Percentiles rank a stretch among this genome's conserved stretches.
Evolutionary conservation across 768 basidiomycete species (phyloP).

Genomic region (Macrolepiota albuminosa): DNA sequence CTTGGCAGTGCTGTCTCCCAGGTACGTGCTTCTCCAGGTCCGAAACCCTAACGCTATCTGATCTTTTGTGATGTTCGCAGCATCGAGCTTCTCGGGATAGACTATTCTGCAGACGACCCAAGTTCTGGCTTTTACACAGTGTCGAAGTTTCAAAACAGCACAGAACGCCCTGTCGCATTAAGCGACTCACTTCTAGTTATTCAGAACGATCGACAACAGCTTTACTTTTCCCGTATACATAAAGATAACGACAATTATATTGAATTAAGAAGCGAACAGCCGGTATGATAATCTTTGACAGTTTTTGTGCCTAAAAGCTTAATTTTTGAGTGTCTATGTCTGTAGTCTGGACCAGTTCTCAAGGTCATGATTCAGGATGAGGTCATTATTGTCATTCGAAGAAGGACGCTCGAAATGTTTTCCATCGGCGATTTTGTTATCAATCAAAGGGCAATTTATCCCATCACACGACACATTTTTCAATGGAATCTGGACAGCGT

Average conservation of each 20-base stretch:
- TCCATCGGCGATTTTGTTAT: slow-evolving; percentile 23
- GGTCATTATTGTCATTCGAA: slow-evolving; percentile 42
- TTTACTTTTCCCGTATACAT: slow-evolving; percentile 29
- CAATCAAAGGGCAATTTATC: slow-evolving; percentile 28
- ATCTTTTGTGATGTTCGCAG: slow-evolving; percentile 19
- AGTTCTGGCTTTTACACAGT: slow-evolving; percentile 31
- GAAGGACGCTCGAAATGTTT: slow-evolving; percentile 39
- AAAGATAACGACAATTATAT: slow-evolving; percentile 25
- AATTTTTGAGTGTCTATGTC: neutral
- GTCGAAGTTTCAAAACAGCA: slow-evolving; percentile 25
- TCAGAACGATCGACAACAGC: slow-evolving; percentile 23
- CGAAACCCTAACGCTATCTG: neutral
- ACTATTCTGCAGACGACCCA: slow-evolving; percentile 29
- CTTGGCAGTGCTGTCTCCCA: slow-evolving; percentile 39
- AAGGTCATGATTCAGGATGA: slow-evolving; percentile 38
- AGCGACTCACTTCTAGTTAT: slow-evolving; percentile 34
- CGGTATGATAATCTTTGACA: slow-evolving; percentile 15
- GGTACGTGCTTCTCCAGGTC: slow-evolving; percentile 21
- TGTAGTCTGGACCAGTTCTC: slow-evolving; percentile 33
- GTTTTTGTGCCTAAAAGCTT: neutral
- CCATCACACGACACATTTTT: slow-evolving; percentile 43
- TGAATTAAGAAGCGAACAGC: slow-evolving; percentile 31
- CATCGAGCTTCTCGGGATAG: slow-evolving; percentile 38
- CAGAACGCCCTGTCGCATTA: slow-evolving; percentile 27
- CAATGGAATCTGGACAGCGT: slow-evolving; percentile 56